Evolutionary conservation across 768 basidiomycete genomes (phyloP), one percentile per base, ranked within the genome.

Genomic region (Cyclocybe cylindracea): DNA sequence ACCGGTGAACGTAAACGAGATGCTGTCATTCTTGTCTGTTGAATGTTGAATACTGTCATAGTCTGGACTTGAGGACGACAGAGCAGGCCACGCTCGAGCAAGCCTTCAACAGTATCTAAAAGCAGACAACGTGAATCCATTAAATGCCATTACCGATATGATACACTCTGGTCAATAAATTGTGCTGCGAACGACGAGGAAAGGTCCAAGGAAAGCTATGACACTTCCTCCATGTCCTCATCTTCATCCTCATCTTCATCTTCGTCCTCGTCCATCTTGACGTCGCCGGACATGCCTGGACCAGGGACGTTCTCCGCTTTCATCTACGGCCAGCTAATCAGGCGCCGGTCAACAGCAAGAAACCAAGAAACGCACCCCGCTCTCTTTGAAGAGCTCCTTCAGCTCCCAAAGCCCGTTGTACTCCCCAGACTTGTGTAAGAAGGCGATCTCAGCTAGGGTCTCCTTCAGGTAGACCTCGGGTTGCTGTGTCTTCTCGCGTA

Each of bases 381-480:
- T 79, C 51, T 82, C 83, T 58, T 85, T 86, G 68, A 80, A 91
- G 57, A 81, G 85, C 45, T 85, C 83, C 60, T 85, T 84, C 57
- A 94, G 77, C 66, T 91, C 87, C 85, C 87, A 94, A 53, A 84
- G 70, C 7, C 90, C 90, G 45, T 87, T 89, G 64, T 81, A 74
- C 68, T 94, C 91, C 36, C 93, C 93, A 41, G 83, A 85, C 45
- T 87, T 83, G 65, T 92, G 84, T 42, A 93, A 74, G 48, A 75
- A 80, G 4, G 87, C 93, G 44, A 94, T 85, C 56, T 91, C 88
- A 29, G 72, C 73, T 31, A 96, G 71, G 2, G 89, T 84, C 59
- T 94, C 91, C 63, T 92, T 92, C 56, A 96, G 82, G 64, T 91
- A 94, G 9, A 77, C 83, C 66, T 92, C 90, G 1, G 92, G 91